Percentiles rank a stretch among this genome's conserved stretches.
Evolutionary conservation across 2,329 filamentous ascomycete species (phyloP).

Genomic region (Cercospora sp.): DNA sequence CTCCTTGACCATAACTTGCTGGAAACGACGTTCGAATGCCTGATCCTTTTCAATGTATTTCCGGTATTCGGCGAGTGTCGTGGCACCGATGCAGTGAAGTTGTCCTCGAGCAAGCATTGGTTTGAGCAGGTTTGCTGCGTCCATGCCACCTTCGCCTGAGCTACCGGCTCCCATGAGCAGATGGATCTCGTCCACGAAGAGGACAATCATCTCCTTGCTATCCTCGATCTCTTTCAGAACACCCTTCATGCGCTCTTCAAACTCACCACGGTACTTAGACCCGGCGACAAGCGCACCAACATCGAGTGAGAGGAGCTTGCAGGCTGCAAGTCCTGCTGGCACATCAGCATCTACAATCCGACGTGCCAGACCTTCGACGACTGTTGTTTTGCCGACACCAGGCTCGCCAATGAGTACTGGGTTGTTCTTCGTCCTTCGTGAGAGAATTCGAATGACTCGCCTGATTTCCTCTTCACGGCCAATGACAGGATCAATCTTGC

Average conservation of each 20-base stretch:
- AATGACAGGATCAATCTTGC: constrained; percentile 97
- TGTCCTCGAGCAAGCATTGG: constrained; percentile 97
- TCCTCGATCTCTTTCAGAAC: constrained; percentile 95
- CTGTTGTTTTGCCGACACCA: constrained; percentile 97
- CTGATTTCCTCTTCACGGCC: constrained; percentile 94
- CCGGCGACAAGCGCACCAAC: constrained; percentile 93
- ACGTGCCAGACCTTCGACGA: constrained; percentile 92
- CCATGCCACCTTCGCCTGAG: constrained; percentile 96
- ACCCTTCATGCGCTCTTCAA: constrained; percentile 99
- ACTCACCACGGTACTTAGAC: constrained; percentile 97
- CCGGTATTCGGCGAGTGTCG: constrained; percentile 90
- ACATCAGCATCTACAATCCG: constrained; percentile 97
- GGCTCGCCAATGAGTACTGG: constrained; percentile 96
- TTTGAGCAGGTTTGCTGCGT: constrained; percentile 95
- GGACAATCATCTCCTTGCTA: constrained; percentile 92
- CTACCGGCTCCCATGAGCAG: constrained; percentile 96
- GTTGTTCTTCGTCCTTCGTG: constrained; percentile 96
- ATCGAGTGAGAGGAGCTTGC: constrained; percentile 90
- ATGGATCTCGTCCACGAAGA: constrained; percentile 99
- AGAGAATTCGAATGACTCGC: constrained; percentile 86
- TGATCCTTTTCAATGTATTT: constrained; percentile 99
- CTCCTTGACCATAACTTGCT: constrained; percentile 96
- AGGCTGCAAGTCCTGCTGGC: constrained; percentile 89
- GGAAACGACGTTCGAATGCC: constrained; percentile 96
- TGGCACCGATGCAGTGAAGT: constrained; percentile 96